Evolutionary conservation across 305 asterid genomes (phyloP).

Genomic region (Andrographis paniculata): DNA sequence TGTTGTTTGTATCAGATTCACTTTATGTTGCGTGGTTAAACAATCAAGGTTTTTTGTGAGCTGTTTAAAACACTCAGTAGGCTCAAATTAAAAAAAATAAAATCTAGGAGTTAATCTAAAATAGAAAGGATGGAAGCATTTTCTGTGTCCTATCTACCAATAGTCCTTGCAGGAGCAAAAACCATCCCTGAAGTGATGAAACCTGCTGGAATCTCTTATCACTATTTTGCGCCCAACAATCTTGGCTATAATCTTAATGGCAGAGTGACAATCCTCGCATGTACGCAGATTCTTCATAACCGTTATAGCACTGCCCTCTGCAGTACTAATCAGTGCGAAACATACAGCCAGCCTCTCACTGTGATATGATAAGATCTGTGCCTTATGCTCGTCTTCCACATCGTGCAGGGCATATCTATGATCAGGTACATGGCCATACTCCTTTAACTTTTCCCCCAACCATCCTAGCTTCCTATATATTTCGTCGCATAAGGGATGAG

Average conservation of each 20-base stretch:
- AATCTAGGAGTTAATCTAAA: no score
- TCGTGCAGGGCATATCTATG: slow-evolving; percentile 35
- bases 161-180: slow-evolving; percentile 51
- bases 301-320: slow-evolving; percentile 27
- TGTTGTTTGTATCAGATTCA: no score
- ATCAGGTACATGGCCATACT: slow-evolving; percentile 33
- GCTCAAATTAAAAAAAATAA: no score
- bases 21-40: no score
- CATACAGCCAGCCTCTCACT: slow-evolving; percentile 54
- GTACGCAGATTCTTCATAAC: slow-evolving; percentile 54
- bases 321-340: slow-evolving; percentile 30
- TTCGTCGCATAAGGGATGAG: slow-evolving; percentile 25
- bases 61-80: no score
- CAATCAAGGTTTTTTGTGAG: no score
- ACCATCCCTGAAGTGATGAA: slow-evolving; percentile 57
- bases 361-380: slow-evolving; percentile 31
- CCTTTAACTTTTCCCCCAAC: slow-evolving; percentile 37
- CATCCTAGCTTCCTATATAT: slow-evolving; percentile 36
- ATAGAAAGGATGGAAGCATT: no score
- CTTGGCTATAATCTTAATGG: slow-evolving; percentile 36
- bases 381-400: slow-evolving; percentile 53
- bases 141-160: slow-evolving; percentile 32
- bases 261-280: slow-evolving; percentile 52
- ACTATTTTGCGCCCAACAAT: slow-evolving; percentile 33
- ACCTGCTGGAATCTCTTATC: slow-evolving; percentile 44